These are phyloP conservation scores for Amaranthus cruentus DNA, from an alignment of 148 eudicot genomes.

Conservation along the genomic window DNA sequence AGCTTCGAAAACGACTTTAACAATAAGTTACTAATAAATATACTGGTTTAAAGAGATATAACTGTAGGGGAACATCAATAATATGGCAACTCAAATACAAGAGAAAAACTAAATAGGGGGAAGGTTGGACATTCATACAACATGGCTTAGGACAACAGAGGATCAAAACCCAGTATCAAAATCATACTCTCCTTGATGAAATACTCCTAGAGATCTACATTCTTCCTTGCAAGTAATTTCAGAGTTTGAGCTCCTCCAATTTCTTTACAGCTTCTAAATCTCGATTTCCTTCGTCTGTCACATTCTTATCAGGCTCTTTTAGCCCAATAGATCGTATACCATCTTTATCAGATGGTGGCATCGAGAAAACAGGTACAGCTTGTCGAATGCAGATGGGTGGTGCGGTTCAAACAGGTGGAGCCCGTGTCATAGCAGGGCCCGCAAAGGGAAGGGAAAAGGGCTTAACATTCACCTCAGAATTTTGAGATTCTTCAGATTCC, in stretches of 20 bases:
- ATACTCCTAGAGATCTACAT: constrained; percentile 29
- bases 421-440: constrained; percentile 28
- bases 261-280: constrained; percentile 39
- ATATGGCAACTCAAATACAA: constrained; percentile 23
- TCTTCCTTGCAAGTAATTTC: constrained; percentile 26
- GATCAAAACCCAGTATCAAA: constrained; percentile 27
- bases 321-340: constrained; percentile 13
- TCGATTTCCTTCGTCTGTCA: constrained; percentile 12
- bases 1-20: constrained; percentile 9
- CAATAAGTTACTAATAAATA: constrained; percentile 8
- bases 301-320: constrained; percentile 15
- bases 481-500: not conserved
- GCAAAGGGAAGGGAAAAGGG: constrained; percentile 6
- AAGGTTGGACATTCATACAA: constrained; percentile 22
- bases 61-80: not conserved
- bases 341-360: constrained; percentile 36
- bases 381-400: constrained; percentile 56
- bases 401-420: constrained; percentile 35
- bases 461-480: constrained; percentile 12
- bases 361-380: constrained; percentile 40
- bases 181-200: constrained; percentile 26
- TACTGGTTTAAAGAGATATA: too few species aligned
- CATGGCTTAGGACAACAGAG: constrained; percentile 17
- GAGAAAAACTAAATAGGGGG: not conserved
- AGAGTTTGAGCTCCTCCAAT: constrained; percentile 59